These are phyloP conservation scores for Sistotremastrum niveocremeum DNA, from an alignment of 768 basidiomycete genomes.

Conservation along the genomic window DNA sequence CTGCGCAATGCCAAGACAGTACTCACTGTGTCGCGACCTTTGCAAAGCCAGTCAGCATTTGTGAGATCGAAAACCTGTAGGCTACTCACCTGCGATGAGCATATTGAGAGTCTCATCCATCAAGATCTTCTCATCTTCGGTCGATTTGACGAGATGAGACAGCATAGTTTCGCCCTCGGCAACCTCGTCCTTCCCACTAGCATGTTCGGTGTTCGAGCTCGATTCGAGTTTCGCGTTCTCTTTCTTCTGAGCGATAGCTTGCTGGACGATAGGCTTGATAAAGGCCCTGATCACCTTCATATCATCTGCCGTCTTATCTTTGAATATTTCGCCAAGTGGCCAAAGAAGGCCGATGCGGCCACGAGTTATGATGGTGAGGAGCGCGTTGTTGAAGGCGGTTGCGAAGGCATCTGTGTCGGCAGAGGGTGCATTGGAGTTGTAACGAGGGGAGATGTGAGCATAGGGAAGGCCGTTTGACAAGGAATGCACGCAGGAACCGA, in stretches of 20 bases:
- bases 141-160: slow-evolving; percentile 40
- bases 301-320: slow-evolving; percentile 30
- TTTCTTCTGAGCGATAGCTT: slow-evolving; percentile 33
- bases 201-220: neutral
- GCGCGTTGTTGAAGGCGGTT: slow-evolving; percentile 34
- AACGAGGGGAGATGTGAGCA: slow-evolving; percentile 24
- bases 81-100: slow-evolving; percentile 10
- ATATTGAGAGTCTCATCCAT: slow-evolving; percentile 28
- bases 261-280: slow-evolving; percentile 30
- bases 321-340: slow-evolving; percentile 37
- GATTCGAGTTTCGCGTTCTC: neutral
- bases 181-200: slow-evolving; percentile 11
- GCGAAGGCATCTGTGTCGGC: slow-evolving; percentile 28
- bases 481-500: slow-evolving; percentile 42
- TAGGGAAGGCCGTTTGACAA: slow-evolving; percentile 39
- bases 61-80: neutral
- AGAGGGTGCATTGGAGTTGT: slow-evolving; percentile 11
- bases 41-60: neutral
- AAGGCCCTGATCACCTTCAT: slow-evolving; percentile 42
- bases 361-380: slow-evolving; percentile 28
- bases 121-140: slow-evolving; percentile 36
- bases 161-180: slow-evolving; percentile 36
- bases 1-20: neutral
- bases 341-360: slow-evolving; percentile 34
- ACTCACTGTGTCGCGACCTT: neutral